A percentile compares a stretch with the other conserved stretches of the same genome.
phyloP scores from a whole-genome alignment of 352 stramenopile species.

The Pythium periplocum region DNA sequence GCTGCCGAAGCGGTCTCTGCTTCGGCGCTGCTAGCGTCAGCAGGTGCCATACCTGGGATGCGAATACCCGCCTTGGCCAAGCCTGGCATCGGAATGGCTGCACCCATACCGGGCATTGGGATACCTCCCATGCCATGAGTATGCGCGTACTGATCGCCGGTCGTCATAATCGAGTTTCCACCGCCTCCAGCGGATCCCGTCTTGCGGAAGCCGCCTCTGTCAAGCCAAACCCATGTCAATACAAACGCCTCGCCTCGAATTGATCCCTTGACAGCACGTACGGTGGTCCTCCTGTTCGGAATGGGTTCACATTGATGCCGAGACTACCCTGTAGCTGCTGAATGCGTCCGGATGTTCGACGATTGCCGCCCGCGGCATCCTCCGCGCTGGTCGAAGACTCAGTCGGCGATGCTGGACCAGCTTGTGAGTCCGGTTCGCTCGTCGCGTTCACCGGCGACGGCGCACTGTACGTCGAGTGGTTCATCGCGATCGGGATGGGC shows the following conservation, averaged over 20 bases:
- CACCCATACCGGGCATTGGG: constrained; percentile 75
- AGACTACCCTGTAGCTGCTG: constrained; percentile 73
- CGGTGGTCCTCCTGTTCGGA: constrained; percentile 36
- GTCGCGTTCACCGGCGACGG: background rate
- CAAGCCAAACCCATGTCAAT: constrained; percentile 1
- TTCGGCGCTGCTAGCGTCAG: constrained; percentile 14
- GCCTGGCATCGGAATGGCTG: constrained; percentile 79
- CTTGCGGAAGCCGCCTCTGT: constrained; percentile 34
- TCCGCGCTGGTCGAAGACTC: constrained; percentile 14
- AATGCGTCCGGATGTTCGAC: constrained; percentile 45
- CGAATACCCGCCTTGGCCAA: constrained; percentile 61
- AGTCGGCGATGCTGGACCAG: background rate
- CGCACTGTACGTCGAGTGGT: constrained; percentile 11
- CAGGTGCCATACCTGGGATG: constrained; percentile 54
- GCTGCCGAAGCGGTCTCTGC: constrained; percentile 21
- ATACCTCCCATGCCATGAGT: constrained; percentile 64
- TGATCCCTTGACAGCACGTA: constrained; percentile 8
- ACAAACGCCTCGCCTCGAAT: background rate
- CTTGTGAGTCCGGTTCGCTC: background rate
- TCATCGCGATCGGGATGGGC: constrained; percentile 22
- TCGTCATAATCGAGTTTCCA: constrained; percentile 74
- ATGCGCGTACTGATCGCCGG: constrained; percentile 75
- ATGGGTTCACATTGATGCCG: constrained; percentile 84
- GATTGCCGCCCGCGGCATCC: constrained; percentile 23
- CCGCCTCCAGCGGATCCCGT: constrained; percentile 19